Conservation (phyloP, 164 flowering plant genomes). For the Dillenia suffruticosa region DNA sequence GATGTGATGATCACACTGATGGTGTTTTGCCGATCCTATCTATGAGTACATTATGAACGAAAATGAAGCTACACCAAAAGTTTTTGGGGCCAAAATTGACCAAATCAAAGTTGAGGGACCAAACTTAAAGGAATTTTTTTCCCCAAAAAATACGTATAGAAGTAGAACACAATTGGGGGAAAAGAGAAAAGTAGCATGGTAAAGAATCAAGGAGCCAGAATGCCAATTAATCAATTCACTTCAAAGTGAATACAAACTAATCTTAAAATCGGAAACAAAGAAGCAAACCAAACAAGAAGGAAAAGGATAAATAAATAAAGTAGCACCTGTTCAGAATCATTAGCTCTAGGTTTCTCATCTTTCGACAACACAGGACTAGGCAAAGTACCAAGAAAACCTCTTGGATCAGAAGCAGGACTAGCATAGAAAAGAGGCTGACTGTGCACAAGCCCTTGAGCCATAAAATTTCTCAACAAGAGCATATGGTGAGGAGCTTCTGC, state of each 20-base stretch:
- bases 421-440: conserved; percentile 84
- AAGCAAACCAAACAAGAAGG: not conserved
- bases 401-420: conserved; percentile 71
- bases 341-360: conserved; percentile 48
- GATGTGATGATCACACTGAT: too few relatives aligned
- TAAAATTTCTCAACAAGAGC: conserved; percentile 84
- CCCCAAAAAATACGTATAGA: too few relatives aligned
- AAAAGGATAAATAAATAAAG: not conserved
- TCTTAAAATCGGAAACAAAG: not conserved
- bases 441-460: conserved; percentile 92
- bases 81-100: too few relatives aligned
- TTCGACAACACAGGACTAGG: conserved; percentile 60
- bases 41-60: too few relatives aligned
- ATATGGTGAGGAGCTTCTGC: conserved; percentile 96
- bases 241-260: not conserved
- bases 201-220: too few relatives aligned
- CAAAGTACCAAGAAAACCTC: conserved; percentile 86
- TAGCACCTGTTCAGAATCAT: conserved; percentile 52
- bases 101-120: too few relatives aligned
- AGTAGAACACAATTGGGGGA: too few relatives aligned
- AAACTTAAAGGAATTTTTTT: too few relatives aligned
- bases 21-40: too few relatives aligned
- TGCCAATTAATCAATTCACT: too few relatives aligned
- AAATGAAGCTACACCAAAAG: too few relatives aligned
- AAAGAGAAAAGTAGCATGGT: too few relatives aligned